Evolutionary conservation across 306 rosid genomes (phyloP).

Genomic region (Prunus mira): DNA sequence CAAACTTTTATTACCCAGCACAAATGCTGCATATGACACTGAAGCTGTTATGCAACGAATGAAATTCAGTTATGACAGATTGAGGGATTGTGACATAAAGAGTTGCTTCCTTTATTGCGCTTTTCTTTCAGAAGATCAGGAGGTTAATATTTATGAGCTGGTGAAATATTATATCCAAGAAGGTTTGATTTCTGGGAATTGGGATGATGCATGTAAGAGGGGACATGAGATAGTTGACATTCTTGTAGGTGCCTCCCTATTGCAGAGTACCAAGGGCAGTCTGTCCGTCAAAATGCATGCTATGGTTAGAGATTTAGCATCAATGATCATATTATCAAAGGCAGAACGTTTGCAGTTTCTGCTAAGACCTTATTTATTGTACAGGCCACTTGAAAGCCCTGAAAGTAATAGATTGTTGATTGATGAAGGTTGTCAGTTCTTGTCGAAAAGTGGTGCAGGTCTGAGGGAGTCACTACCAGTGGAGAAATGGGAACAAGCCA

Average conservation of each 20-base stretch:
- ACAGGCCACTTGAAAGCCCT: neutral
- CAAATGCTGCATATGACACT: neutral
- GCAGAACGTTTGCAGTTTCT: neutral
- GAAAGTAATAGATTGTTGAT: neutral
- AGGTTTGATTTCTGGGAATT: neutral
- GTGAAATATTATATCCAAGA: neutral
- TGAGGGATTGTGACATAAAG: neutral
- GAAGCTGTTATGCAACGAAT: neutral
- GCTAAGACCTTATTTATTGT: neutral
- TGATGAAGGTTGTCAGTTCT: neutral
- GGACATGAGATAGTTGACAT: neutral
- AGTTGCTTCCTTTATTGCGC: neutral
- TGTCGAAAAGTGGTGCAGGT: neutral
- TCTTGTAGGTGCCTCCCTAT: neutral
- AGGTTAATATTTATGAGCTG: neutral
- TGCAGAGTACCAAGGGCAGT: neutral
- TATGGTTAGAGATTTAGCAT: neutral
- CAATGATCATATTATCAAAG: neutral
- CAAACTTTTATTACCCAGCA: neutral
- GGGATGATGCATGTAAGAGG: constrained; percentile 1
- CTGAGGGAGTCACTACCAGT: neutral
- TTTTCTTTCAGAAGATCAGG: neutral
- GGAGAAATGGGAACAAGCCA: constrained; percentile 1
- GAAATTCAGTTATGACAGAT: constrained; percentile 8
- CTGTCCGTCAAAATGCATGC: neutral